These are phyloP conservation scores for Trichosanthes truncata DNA, from an alignment of 306 rosid genomes.

Conservation along the genomic window DNA sequence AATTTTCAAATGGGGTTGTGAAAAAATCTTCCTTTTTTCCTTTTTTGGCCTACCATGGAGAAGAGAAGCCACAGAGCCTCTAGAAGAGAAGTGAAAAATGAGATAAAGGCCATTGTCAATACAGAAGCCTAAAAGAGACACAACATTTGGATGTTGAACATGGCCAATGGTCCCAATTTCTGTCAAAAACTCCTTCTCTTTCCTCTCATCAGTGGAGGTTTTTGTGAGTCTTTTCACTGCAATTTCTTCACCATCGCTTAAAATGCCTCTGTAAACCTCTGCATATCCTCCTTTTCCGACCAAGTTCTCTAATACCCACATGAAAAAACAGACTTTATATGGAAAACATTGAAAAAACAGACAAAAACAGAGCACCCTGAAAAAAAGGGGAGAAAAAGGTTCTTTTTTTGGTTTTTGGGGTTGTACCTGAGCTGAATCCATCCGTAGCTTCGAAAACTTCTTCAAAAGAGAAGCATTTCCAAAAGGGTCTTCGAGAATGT, in stretches of 20 bases:
- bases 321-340: not conserved
- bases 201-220: slow-evolving; percentile 62
- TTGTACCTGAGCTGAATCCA: slow-evolving; percentile 67
- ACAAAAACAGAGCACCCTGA: not conserved
- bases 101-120: slow-evolving; percentile 83
- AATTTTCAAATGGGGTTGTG: not conserved
- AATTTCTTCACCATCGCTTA: slow-evolving; percentile 52
- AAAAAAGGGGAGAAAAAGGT: too few relatives aligned
- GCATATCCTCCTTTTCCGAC: slow-evolving; percentile 95
- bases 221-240: slow-evolving; percentile 84
- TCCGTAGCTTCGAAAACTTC: slow-evolving; percentile 65
- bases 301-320: slow-evolving; percentile 50
- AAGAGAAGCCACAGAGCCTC: slow-evolving; percentile 74
- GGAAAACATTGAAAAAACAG: not conserved
- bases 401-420: not conserved
- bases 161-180: slow-evolving; percentile 97
- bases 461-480: slow-evolving; percentile 86
- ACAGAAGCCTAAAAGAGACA: slow-evolving; percentile 77
- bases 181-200: slow-evolving; percentile 77
- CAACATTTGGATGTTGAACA: slow-evolving; percentile 57
- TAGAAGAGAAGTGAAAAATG: slow-evolving; percentile 63
- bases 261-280: slow-evolving; percentile 68
- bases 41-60: slow-evolving; percentile 52
- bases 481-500: slow-evolving; percentile 46
- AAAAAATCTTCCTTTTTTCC: not conserved